phyloP scores from a whole-genome alignment of 208 protist genomes.

The Acanthamoeba royreba region DNA sequence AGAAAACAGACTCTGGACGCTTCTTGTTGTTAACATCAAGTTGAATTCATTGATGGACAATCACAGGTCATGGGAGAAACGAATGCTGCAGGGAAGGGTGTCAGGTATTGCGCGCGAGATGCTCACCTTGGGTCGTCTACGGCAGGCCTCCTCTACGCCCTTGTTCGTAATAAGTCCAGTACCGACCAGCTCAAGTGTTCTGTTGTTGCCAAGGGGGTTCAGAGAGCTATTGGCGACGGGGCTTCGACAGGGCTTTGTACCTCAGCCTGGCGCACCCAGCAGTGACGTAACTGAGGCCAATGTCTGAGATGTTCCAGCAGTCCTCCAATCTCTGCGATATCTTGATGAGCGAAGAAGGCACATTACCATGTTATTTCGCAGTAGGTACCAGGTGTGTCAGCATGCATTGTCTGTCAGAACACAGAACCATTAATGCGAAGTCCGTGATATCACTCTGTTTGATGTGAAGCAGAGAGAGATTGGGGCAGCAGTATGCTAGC shows the following conservation, averaged over 20 bases:
- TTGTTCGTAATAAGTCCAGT: neutral
- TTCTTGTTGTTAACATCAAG: no score
- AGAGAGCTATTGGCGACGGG: neutral
- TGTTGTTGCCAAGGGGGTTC: no score
- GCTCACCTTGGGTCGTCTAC: neutral
- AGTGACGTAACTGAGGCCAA: neutral
- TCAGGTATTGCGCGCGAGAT: neutral
- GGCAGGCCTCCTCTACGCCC: neutral
- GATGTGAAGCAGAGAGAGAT: neutral
- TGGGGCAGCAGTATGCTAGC: neutral
- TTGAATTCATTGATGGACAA: no score
- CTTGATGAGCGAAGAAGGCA: neutral
- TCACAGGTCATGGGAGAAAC: neutral
- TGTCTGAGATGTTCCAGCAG: neutral
- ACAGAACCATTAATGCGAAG: constrained; percentile 8
- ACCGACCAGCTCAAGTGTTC: neutral
- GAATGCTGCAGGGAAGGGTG: neutral
- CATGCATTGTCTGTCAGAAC: neutral
- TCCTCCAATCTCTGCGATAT: neutral
- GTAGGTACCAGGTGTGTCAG: neutral
- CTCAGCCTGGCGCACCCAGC: neutral
- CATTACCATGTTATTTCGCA: neutral
- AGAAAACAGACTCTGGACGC: no score
- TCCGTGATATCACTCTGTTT: neutral
- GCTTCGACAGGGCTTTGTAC: neutral